Percentiles rank a stretch among this genome's conserved stretches.
Conservation (phyloP, 2,329 filamentous ascomycete genomes). For the Colletotrichum ledebouriae region DNA sequence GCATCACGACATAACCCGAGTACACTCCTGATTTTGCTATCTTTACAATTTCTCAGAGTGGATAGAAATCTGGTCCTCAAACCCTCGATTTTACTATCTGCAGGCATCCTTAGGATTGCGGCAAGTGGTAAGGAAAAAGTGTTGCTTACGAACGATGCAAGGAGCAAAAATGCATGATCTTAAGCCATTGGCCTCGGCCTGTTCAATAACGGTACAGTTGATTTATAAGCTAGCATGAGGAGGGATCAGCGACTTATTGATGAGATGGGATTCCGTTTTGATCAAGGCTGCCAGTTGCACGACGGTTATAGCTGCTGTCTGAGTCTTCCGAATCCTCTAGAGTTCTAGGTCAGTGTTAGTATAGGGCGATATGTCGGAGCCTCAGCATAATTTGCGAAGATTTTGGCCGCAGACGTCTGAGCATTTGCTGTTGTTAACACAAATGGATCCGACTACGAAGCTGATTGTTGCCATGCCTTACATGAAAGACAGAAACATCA, state of each 20-base stretch:
- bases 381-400: conserved; percentile 63
- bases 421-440: too few species aligned
- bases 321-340: neutral
- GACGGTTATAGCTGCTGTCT: neutral
- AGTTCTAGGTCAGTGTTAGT: conserved; percentile 49
- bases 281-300: neutral
- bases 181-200: conserved; percentile 57
- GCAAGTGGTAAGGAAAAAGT: neutral
- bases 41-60: conserved; percentile 12
- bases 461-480: neutral
- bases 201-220: conserved; percentile 60
- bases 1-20: too few species aligned
- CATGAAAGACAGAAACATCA: conserved; percentile 13
- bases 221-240: conserved; percentile 52
- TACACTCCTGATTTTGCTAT: neutral
- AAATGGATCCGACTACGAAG: too few species aligned
- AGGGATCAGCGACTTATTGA: neutral
- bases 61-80: neutral
- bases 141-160: conserved; percentile 62
- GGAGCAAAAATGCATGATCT: conserved; percentile 66
- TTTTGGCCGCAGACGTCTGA: conserved; percentile 64
- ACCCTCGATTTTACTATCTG: conserved; percentile 16
- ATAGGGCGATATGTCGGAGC: conserved; percentile 57
- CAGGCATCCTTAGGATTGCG: neutral
- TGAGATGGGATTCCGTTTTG: neutral